These are phyloP conservation scores for Teratosphaeria zuluensis DNA, from an alignment of 2,329 filamentous ascomycete genomes.

Conservation along the genomic window DNA sequence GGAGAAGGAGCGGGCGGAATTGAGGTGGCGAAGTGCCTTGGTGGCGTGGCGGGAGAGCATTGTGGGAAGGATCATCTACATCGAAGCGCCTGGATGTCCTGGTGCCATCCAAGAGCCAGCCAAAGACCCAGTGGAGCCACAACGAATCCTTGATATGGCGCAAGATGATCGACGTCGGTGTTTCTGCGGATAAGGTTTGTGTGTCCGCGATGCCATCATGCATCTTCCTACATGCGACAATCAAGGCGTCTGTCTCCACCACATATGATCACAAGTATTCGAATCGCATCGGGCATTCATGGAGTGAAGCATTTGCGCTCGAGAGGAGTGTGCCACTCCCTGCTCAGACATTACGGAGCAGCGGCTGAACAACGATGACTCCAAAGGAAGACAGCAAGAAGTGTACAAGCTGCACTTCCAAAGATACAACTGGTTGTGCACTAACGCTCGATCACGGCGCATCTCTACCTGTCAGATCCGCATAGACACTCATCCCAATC, in stretches of 20 bases:
- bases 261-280: too few relatives aligned
- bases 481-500: not conserved
- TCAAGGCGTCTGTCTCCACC: too few relatives aligned
- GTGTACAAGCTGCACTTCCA: too few relatives aligned
- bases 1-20: constrained; percentile 30
- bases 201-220: not conserved
- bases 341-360: too few relatives aligned
- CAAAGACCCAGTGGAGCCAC: not conserved
- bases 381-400: too few relatives aligned
- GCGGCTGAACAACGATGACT: too few relatives aligned
- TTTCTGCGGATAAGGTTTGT: not conserved
- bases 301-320: too few relatives aligned
- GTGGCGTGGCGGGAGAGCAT: not conserved
- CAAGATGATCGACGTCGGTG: not conserved
- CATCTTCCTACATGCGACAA: too few relatives aligned
- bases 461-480: not conserved
- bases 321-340: too few relatives aligned
- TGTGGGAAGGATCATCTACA: not conserved
- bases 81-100: not conserved
- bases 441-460: not conserved
- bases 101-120: not conserved
- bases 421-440: not conserved
- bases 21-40: not conserved
- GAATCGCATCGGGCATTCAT: too few relatives aligned
- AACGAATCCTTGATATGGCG: not conserved